Conservation (phyloP, 371 early-diverging fungal species). For the Apophysomyces sp. region DNA sequence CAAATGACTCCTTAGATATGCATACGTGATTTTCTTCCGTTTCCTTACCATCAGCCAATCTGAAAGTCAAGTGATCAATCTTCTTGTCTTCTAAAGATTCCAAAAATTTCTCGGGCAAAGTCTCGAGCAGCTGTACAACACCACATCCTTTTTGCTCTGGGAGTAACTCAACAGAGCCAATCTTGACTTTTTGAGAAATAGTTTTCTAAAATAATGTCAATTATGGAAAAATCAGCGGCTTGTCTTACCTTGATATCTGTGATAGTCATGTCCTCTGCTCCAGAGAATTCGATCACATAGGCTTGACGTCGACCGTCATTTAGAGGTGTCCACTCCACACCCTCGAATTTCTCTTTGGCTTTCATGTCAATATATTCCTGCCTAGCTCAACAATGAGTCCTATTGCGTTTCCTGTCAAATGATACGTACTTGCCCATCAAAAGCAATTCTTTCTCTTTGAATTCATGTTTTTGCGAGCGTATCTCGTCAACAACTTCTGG, state of each 20-base stretch:
- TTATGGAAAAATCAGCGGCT: not conserved
- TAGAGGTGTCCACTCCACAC: slow-evolving; percentile 5
- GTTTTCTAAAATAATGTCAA: not conserved
- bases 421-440: slow-evolving; percentile 35
- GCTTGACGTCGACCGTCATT: not conserved
- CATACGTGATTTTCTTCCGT: not conserved
- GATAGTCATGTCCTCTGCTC: slow-evolving; percentile 18
- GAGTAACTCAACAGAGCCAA: slow-evolving; percentile 11
- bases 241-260: slow-evolving; percentile 31
- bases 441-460: slow-evolving; percentile 9
- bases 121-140: slow-evolving; percentile 29
- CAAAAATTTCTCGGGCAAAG: slow-evolving; percentile 37
- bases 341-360: slow-evolving; percentile 29
- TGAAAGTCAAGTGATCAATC: slow-evolving; percentile 20
- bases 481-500: slow-evolving; percentile 26
- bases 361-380: slow-evolving; percentile 45
- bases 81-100: slow-evolving; percentile 23
- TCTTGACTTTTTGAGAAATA: not conserved
- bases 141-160: slow-evolving; percentile 18
- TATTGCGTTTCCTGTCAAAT: not conserved
- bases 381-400: not conserved
- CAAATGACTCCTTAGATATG: not conserved
- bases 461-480: slow-evolving; percentile 18
- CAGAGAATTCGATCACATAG: slow-evolving; percentile 32
- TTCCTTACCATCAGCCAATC: slow-evolving; percentile 17